Conservation (phyloP, 345 rosid genomes). For the Cardamine resedifolia region DNA sequence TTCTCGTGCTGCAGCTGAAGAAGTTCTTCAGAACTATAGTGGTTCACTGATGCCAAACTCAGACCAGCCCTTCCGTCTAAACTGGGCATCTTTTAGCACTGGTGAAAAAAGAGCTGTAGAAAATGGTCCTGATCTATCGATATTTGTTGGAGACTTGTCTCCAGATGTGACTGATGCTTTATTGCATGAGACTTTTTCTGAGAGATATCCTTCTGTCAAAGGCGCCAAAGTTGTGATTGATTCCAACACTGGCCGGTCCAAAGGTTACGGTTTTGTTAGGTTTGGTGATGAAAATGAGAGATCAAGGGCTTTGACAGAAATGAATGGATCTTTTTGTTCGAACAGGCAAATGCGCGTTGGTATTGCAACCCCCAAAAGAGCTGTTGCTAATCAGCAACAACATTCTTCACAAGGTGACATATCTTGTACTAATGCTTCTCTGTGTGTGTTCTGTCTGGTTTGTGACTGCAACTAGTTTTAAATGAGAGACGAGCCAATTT, state of each 20-base stretch:
- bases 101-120: slow-evolving; percentile 73
- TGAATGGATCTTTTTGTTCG: slow-evolving; percentile 87
- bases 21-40: slow-evolving; percentile 75
- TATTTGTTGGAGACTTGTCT: slow-evolving; percentile 95
- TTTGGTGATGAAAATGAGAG: slow-evolving; percentile 90
- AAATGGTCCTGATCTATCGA: slow-evolving; percentile 71
- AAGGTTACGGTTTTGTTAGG: slow-evolving; percentile 98
- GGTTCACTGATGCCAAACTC: slow-evolving; percentile 84
- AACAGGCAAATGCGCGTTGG: slow-evolving; percentile 90
- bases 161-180: slow-evolving; percentile 85
- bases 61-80: slow-evolving; percentile 86
- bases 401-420: slow-evolving; percentile 80
- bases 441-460: not conserved
- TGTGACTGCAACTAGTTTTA: not conserved
- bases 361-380: slow-evolving; percentile 91
- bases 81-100: slow-evolving; percentile 91
- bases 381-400: slow-evolving; percentile 76
- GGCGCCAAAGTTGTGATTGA: slow-evolving; percentile 94
- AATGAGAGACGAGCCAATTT: not conserved
- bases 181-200: slow-evolving; percentile 53
- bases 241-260: slow-evolving; percentile 82
- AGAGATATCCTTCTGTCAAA: slow-evolving; percentile 72
- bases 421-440: slow-evolving; percentile 1
- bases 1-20: slow-evolving; percentile 76
- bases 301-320: slow-evolving; percentile 83